Evolutionary conservation across 2,329 filamentous ascomycete genomes (phyloP).

Genomic region (Sporothrix dimorphospora): DNA sequence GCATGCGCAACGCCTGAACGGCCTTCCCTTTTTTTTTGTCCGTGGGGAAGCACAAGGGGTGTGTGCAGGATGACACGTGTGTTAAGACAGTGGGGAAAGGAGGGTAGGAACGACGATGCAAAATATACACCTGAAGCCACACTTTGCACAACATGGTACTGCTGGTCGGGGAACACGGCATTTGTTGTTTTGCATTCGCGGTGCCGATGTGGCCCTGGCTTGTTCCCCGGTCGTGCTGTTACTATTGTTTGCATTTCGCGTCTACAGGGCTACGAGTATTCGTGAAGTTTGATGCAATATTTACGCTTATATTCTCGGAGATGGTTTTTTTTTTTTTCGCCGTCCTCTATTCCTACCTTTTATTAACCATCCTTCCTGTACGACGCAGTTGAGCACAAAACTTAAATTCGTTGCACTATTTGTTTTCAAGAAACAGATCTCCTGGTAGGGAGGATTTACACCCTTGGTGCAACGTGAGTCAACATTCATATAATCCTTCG

Average conservation of each 20-base stretch:
- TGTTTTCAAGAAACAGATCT: neutral
- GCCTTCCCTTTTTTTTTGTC: neutral
- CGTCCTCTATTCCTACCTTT: too few relatives aligned
- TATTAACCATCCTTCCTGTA: too few relatives aligned
- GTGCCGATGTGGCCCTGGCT: neutral
- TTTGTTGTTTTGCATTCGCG: neutral
- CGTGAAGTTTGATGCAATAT: too few relatives aligned
- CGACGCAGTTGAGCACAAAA: too few relatives aligned
- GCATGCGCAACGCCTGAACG: neutral
- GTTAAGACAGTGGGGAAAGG: neutral
- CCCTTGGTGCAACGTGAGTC: neutral
- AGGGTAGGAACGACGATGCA: too few relatives aligned
- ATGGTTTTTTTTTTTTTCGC: too few relatives aligned
- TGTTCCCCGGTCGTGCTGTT: too few relatives aligned
- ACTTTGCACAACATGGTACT: neutral
- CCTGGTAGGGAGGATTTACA: too few relatives aligned
- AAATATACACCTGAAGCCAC: neutral
- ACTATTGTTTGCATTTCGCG: neutral
- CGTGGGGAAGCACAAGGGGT: neutral
- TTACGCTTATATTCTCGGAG: too few relatives aligned
- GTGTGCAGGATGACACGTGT: neutral
- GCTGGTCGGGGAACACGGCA: constrained; percentile 6
- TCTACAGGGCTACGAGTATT: neutral
- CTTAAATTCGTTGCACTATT: too few relatives aligned
- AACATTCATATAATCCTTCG: neutral